Base-by-base conservation (phyloP, 257 asterid genomes). In the Anisodus acutangulus region DNA sequence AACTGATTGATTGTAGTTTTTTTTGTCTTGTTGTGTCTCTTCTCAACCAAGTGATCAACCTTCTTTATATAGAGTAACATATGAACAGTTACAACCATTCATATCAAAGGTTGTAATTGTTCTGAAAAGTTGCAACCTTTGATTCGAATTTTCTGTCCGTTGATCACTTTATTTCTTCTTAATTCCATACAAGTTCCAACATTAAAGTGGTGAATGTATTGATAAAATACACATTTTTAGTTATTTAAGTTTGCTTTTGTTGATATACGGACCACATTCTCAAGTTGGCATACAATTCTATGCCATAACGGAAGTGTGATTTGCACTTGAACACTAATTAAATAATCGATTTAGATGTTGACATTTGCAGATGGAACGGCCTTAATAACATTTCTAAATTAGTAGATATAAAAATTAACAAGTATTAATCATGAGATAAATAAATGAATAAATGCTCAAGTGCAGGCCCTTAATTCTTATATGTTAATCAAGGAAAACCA, bases 381-480 rank as follows among this genome's bases (percentile, higher is more conserved):
- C 6, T 78, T 22, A 4, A 4, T 13, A 51, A 76, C 63, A 76
- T 76, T 2, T 11, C 13, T 26, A 74, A 12, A 51, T 15, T 72
- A 47, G 19, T 47, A 72, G 59, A 47, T 6, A 49, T 6, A 51
- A 51, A 51, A 12, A 22, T 51, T 13, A 53, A 15, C 63, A 51
- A 22, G 26, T 74, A 49, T 74, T 22, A 22, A 19, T 19, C 5
- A 19, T 53, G 80, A 74, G 10, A 22, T 15, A 69, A 11, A 49
- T 22, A 49, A 74, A 19, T 49, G 12, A 74, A 74, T 6, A 47
- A 22, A 49, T 49, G 62, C 64, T 53, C 12, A 13, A 83, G 70
- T 82, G 78, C 86, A 79, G 88, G 88, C 86, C 88, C 57, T 63
- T 49, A 74, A 49, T 22, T 76, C 13, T 51, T 13, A 16, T 66